phyloP scores from a whole-genome alignment of 75 land plant genomes.

The Picea sitchensis region DNA sequence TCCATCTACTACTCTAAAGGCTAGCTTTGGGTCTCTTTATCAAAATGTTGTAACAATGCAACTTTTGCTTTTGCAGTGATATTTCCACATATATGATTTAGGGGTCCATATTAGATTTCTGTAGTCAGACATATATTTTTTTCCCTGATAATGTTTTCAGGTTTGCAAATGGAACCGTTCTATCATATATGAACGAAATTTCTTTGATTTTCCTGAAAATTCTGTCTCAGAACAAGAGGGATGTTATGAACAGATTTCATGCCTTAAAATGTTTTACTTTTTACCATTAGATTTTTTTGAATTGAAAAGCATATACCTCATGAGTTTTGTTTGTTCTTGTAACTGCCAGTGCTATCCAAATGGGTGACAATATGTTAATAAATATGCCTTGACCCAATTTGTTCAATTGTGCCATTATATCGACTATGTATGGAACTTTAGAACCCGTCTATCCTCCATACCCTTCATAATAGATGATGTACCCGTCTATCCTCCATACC shows the following conservation, averaged over 20 bases:
- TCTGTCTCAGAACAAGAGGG: not conserved
- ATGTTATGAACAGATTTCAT: not conserved
- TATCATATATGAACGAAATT: not conserved
- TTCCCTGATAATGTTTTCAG: not conserved
- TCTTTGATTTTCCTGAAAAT: not conserved
- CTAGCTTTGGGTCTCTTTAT: too few species aligned
- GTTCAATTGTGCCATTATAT: constrained; percentile 1
- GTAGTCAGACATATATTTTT: not conserved
- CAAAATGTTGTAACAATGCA: too few species aligned
- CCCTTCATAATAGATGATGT: not conserved
- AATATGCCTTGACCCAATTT: not conserved
- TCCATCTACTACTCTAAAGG: too few species aligned
- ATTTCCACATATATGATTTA: too few species aligned
- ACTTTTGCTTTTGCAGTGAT: too few species aligned
- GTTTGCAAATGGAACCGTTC: not conserved
- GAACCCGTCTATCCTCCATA: not conserved
- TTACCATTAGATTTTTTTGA: not conserved
- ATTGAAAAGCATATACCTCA: not conserved
- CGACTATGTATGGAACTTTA: not conserved
- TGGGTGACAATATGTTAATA: not conserved
- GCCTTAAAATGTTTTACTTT: not conserved
- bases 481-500: too few species aligned
- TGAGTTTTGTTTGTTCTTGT: not conserved
- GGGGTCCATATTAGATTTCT: too few species aligned
- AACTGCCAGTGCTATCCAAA: not conserved